Evolutionary conservation across 176 grass and related monocot genomes (phyloP).

Genomic region (Otatea glauca): DNA sequence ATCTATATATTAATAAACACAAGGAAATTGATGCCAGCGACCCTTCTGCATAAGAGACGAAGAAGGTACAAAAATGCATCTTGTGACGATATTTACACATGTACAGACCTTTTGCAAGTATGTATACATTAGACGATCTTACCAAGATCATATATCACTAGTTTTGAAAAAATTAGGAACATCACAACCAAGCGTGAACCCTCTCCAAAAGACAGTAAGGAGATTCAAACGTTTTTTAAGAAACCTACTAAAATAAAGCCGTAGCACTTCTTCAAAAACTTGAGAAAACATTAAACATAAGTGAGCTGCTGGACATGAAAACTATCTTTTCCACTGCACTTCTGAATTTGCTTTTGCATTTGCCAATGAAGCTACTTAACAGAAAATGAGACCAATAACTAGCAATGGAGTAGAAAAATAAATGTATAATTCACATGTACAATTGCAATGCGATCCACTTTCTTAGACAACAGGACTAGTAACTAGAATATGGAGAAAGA

Average conservation of each 20-base stretch:
- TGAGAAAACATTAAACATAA: not conserved
- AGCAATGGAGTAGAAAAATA: not conserved
- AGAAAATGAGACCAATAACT: conserved; percentile 9
- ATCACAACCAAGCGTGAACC: not conserved
- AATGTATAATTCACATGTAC: conserved; percentile 30
- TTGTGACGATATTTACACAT: conserved; percentile 25
- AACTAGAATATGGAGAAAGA: conserved; percentile 33
- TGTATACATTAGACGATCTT: not conserved
- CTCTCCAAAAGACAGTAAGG: not conserved
- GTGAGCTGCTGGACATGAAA: conserved; percentile 26
- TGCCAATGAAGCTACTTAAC: conserved; percentile 20
- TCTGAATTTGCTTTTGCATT: conserved; percentile 26
- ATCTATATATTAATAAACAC: conserved; percentile 50
- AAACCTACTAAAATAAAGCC: conserved; percentile 17
- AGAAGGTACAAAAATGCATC: not conserved
- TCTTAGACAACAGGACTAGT: conserved; percentile 29
- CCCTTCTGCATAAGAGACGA: conserved; percentile 32
- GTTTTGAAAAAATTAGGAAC: not conserved
- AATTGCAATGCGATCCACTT: conserved; percentile 12
- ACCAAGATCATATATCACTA: not conserved
- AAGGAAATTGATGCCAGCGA: conserved; percentile 23
- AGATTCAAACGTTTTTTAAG: not conserved
- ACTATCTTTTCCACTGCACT: conserved; percentile 3
- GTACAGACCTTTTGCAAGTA: not conserved
- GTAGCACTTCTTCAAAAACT: conserved; percentile 9